Base-by-base conservation (phyloP, 2,329 filamentous ascomycete genomes). In the Colletotrichum horii region DNA sequence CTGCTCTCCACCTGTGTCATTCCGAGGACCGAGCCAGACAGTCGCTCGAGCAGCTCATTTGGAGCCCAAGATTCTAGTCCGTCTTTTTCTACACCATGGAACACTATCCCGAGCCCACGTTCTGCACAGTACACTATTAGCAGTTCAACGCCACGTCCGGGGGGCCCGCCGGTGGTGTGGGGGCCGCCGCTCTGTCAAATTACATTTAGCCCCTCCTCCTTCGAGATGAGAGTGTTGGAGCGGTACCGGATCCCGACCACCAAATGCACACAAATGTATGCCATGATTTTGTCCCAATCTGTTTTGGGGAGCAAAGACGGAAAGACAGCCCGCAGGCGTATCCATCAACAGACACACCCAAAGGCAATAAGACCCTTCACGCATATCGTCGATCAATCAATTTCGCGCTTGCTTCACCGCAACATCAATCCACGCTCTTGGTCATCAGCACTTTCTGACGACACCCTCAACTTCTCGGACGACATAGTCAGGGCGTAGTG, bases 341-440 rank as follows among this genome's bases (percentile, higher is more conserved):
- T 38, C n/a, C 64, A 71, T 75, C 75, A 72, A 64, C 72, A 77
- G 75, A 71, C 75, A 75, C 60, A 61, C 70, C 28, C 43, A 55
- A 55, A 58, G 12, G 26, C 55, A 66, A 48, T 12, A 22, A 58
- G 66, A 74, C 62, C 70, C 66, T 76, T 70, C 66, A 62, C 73
- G 69, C 70, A 76, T 76, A 60, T 71, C 52, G 30, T 61, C 58
- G 28, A 68, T 56, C 62, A 62, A n/a, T 43, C 55, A 62, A n/a
- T 43, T 58, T 30, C 43, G 55, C 43, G 26, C 43, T 56, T 43
- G 62, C 58, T 70, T 73, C 64, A 73, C 70, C 73, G 70, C 64
- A 75, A 73, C 48, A 69, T 64, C 64, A 48, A 69, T 24, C 64
- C 9, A 34, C 34, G 19, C 8, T 6, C 36, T 34, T 30, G 70